Evolutionary conservation across 306 rosid genomes (phyloP).

Genomic region (Gastrolobium villosum): DNA sequence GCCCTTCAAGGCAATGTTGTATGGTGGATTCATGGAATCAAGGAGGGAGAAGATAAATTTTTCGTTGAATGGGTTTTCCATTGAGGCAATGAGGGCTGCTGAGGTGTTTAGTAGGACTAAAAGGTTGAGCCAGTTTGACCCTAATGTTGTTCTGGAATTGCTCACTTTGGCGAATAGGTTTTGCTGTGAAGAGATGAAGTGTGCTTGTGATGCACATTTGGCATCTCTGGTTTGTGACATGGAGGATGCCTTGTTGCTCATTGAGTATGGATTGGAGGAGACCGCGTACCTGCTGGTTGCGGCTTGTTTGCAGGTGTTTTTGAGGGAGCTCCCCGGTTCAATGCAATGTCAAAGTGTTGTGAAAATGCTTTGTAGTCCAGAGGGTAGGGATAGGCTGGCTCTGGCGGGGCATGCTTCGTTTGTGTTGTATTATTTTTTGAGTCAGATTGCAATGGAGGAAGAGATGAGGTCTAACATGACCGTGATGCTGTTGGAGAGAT

Average conservation of each 20-base stretch:
- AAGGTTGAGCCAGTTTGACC: constrained; percentile 55
- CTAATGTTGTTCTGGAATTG: constrained; percentile 69
- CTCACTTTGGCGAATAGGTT: constrained; percentile 72
- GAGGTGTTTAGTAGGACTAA: constrained; percentile 80
- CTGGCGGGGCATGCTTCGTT: constrained; percentile 73
- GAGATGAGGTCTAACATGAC: constrained; percentile 83
- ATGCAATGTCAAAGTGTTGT: constrained; percentile 59
- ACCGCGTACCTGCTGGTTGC: constrained; percentile 75
- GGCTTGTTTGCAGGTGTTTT: constrained; percentile 86
- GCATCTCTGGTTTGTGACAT: constrained; percentile 72
- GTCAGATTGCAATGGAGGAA: constrained; percentile 90
- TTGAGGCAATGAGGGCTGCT: constrained; percentile 73
- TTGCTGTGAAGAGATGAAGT: constrained; percentile 90
- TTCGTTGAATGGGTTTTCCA: constrained; percentile 68
- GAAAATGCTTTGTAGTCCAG: constrained; percentile 74
- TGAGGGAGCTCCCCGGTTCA: constrained; percentile 81
- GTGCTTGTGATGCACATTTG: constrained; percentile 74
- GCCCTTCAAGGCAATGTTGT: constrained; percentile 82
- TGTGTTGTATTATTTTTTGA: constrained; percentile 74
- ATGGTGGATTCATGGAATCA: constrained; percentile 74
- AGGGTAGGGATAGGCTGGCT: constrained; percentile 75
- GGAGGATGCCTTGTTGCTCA: constrained; percentile 67
- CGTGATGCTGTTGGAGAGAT: constrained; percentile 87
- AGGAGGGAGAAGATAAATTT: constrained; percentile 80
- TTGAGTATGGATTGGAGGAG: constrained; percentile 89